Base-by-base conservation (phyloP, 805 yeast species). In the Yarrowia hollandica region DNA sequence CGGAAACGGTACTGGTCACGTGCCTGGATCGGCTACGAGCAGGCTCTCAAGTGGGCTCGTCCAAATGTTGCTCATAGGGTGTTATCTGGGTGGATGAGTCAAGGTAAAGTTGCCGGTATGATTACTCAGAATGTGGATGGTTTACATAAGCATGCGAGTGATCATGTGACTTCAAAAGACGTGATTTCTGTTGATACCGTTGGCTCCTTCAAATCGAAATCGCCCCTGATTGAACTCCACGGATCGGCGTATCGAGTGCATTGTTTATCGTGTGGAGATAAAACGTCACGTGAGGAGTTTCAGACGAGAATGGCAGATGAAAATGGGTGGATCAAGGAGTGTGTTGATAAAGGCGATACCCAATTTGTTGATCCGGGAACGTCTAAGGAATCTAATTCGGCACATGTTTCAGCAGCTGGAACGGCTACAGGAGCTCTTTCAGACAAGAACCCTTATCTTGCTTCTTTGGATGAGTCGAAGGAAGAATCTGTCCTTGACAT, bases 1-100 rank as follows among this genome's bases (percentile, higher is more conserved):
- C 58, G 58, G n/a, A 52, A 37, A 14, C 58, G 58, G 21, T 52
- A 52, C 58, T 52, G 58, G 58, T 23, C 44, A 25, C 58, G 58
- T 35, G 42, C 58, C 11, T 37, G 42, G 58, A 28, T 52, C 2
- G 58, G 58, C 4, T 52, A 52, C 10, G 58, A 52, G 35, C 58
- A 37, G 44, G 55, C 55, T 11, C 16, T 52, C 15, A 37, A 25
- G 12, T 37, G 38, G 33, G 42, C 58, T 5, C 33, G 44, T 6
- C 58, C 58, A 1, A 52, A 52, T 11, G 44, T 19, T 1, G 58
- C 58, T 6, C 58, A 52, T 35, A 31, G 22, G 33, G 39, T 34
- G 14, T 5, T 26, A 14, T 14, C 39, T 2, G 57, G 57, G 8
- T 35, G 39, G 42, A 9, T 50, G 3, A 11, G 11, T 7, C 42